These are phyloP conservation scores for Tephrocybe sp. DNA, from an alignment of 768 basidiomycete genomes.

Conservation along the genomic window DNA sequence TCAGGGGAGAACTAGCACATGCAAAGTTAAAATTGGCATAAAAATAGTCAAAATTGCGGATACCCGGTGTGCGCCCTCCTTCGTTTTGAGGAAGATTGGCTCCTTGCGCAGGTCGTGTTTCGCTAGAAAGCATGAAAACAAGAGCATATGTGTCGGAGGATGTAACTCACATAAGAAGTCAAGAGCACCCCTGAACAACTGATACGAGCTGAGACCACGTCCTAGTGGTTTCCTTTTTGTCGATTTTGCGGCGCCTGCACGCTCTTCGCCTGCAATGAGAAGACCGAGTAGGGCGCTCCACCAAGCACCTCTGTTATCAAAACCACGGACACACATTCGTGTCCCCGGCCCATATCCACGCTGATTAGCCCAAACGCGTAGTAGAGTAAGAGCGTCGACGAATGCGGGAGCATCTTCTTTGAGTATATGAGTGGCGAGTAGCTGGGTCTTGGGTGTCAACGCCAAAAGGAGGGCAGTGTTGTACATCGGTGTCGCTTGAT, in stretches of 20 bases:
- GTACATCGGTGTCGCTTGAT: conserved; percentile 72
- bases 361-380: conserved; percentile 90
- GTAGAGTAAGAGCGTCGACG: conserved; percentile 69
- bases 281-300: conserved; percentile 67
- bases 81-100: conserved; percentile 58
- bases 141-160: not conserved
- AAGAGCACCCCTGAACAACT: conserved; percentile 81
- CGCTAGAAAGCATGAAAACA: conserved; percentile 41
- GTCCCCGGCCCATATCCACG: conserved; percentile 71
- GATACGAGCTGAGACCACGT: conserved; percentile 85
- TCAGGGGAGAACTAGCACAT: conserved; percentile 54
- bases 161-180: conserved; percentile 73
- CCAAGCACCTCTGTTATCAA: conserved; percentile 64
- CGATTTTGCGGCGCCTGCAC: conserved; percentile 25
- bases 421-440: conserved; percentile 53
- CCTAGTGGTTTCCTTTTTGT: conserved; percentile 63
- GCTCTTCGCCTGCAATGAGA: conserved; percentile 69
- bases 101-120: conserved; percentile 65
- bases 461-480: conserved; percentile 68
- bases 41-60: not conserved
- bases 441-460: conserved; percentile 47
- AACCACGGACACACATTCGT: conserved; percentile 63
- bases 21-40: not conserved
- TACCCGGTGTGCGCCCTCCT: conserved; percentile 57
- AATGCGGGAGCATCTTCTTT: conserved; percentile 64